Percentiles rank a stretch among this genome's conserved stretches.
These are phyloP conservation scores for Leonotis leonurus DNA, from an alignment of 257 asterid genomes.

Conservation along the genomic window DNA sequence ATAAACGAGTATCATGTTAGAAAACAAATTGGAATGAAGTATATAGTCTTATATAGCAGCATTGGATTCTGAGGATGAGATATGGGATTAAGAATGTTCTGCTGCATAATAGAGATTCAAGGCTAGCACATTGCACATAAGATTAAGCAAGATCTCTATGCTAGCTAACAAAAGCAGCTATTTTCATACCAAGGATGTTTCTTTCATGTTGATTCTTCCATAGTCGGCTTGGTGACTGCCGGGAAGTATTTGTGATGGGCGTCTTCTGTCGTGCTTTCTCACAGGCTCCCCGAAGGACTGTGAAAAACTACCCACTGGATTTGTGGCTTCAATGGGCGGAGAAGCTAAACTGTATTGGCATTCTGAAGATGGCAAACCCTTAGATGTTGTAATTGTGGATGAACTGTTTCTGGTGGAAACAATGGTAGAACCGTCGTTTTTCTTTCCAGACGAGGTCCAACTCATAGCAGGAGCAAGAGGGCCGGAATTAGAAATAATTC, in stretches of 20 bases:
- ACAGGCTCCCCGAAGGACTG: conserved; percentile 35
- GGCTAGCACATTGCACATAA: no score
- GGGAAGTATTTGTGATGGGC: conserved; percentile 22
- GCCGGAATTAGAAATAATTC: conserved; percentile 49
- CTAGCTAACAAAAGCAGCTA: no score
- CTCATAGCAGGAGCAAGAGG: conserved; percentile 56
- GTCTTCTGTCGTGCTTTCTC: conserved; percentile 37
- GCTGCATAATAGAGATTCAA: neutral
- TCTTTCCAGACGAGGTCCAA: conserved; percentile 39
- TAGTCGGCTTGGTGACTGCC: conserved; percentile 36
- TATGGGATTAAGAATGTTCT: neutral
- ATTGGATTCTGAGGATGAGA: neutral
- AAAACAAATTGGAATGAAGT: neutral
- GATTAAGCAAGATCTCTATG: no score
- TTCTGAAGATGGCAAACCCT: conserved; percentile 39
- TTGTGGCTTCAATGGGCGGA: conserved; percentile 23
- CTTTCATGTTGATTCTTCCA: conserved; percentile 36
- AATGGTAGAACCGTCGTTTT: conserved; percentile 19
- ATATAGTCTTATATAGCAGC: no score
- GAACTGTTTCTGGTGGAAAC: conserved; percentile 26
- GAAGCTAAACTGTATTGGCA: conserved; percentile 22
- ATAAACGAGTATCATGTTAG: neutral
- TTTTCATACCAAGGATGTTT: conserved; percentile 30
- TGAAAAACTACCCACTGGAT: conserved; percentile 32
- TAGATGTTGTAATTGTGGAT: conserved; percentile 41